Evolutionary conservation across 2,329 filamentous ascomycete genomes (phyloP).

Genomic region (Colletotrichum melonis): DNA sequence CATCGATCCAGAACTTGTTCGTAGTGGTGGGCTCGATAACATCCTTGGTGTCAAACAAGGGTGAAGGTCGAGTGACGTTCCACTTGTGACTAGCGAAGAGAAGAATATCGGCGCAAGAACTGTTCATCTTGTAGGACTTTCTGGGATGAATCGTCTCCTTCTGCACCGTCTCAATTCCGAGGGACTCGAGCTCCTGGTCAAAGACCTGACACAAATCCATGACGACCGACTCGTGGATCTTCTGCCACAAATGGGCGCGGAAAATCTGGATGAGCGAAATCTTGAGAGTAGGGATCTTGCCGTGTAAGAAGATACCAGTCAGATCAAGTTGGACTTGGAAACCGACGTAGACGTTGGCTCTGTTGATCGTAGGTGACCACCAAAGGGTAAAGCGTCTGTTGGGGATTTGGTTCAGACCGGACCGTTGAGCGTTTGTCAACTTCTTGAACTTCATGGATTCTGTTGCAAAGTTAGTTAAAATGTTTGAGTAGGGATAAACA

Average conservation of each 20-base stretch:
- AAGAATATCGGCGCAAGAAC: slow-evolving; percentile 95
- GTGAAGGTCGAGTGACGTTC: slow-evolving; percentile 94
- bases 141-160: slow-evolving; percentile 99
- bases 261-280: slow-evolving; percentile 99
- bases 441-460: slow-evolving; percentile 97
- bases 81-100: slow-evolving; percentile 98
- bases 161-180: slow-evolving; percentile 97
- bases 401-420: slow-evolving; percentile 97
- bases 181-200: slow-evolving; percentile 93
- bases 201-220: slow-evolving; percentile 99
- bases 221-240: slow-evolving; percentile 98
- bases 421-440: slow-evolving; percentile 94
- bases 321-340: slow-evolving; percentile 99
- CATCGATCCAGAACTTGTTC: slow-evolving; percentile 99
- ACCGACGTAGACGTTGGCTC: slow-evolving; percentile 98
- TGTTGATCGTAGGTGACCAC: slow-evolving; percentile 96
- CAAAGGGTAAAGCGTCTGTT: slow-evolving; percentile 98
- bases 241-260: slow-evolving; percentile 99
- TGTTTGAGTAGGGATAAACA: too few species aligned
- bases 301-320: slow-evolving; percentile 98
- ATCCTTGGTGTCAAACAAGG: slow-evolving; percentile 96
- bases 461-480: neutral
- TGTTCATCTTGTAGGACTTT: slow-evolving; percentile 99
- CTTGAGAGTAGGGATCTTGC: slow-evolving; percentile 97
- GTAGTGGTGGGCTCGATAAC: slow-evolving; percentile 92